Base-by-base conservation (phyloP, 2,329 filamentous ascomycete species). In the Amylocarpus encephaloides region DNA sequence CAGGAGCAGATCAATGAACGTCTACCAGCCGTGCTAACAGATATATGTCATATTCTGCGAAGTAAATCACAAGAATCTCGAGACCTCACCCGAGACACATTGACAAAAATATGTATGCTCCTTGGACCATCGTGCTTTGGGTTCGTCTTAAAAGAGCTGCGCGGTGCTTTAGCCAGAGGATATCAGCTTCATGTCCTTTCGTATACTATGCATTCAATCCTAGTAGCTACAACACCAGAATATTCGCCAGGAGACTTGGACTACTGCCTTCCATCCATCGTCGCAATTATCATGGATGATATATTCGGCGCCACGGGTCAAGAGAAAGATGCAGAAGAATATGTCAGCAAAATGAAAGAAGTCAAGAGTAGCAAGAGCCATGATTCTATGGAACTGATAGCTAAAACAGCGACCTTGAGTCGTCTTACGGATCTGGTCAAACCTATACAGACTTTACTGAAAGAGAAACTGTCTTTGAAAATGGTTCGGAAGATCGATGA, bases 281-380 rank as follows among this genome's bases (percentile, higher is more conserved):
- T 94, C 41, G 78, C 81, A 1, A 81, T 98, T 39, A 85, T 97
- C 56, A 93, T 98, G 88, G 93, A 98, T 63, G 94, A 98, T 65
- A 93, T 94, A 11, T 98, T 98, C 64, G 94, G 94, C 29, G 81
- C 83, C 5, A 86, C 86, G 32, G 93, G 93, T 1, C 87, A 95
- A 70, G 92, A 98, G 65, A 98, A 98, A 69, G 93, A 98, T 62
- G 92, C 92, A 0, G 90, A 96, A 61, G 93, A 91, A 47, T 98
- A 98, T 66, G 85, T 86, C 49, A 95, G 83, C 66, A 87, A 92
- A 68, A 96, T 94, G 85, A 95, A 94, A 68, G 93, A 98, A 70
- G 85, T 98, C 50, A 97, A 95, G 73, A 93, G 88, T 68, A 96
- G 88, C 74, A 98, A 97, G 74, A 96, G 91, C 65, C 95, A 91